These are phyloP conservation scores for Craspedostauros australis DNA, from an alignment of 108 stramenopile species.

Conservation along the genomic window DNA sequence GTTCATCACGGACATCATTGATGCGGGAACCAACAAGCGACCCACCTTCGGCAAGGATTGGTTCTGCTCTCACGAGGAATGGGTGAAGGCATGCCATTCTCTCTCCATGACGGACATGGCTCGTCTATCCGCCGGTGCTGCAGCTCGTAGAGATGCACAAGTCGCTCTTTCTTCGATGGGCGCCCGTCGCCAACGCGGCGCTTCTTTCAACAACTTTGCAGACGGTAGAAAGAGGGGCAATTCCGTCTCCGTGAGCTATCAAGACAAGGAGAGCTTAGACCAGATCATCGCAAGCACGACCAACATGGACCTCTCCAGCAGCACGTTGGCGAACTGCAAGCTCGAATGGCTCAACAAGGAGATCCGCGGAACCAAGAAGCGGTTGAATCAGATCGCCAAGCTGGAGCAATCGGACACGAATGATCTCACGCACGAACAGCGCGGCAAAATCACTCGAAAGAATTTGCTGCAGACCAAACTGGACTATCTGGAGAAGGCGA, in stretches of 20 bases:
- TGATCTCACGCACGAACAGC: constrained; percentile 26
- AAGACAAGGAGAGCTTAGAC: too few species aligned
- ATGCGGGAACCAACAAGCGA: constrained; percentile 14
- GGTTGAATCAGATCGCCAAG: constrained; percentile 34
- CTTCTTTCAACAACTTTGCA: too few species aligned
- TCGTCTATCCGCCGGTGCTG: too few species aligned
- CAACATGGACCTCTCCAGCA: constrained; percentile 32
- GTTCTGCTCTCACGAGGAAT: constrained; percentile 20
- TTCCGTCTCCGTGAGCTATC: too few species aligned
- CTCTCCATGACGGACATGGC: too few species aligned
- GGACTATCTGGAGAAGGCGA: constrained; percentile 24
- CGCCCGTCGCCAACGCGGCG: background rate
- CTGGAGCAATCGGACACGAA: constrained; percentile 12
- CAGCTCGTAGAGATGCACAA: too few species aligned
- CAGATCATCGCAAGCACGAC: constrained; percentile 18
- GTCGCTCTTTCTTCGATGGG: too few species aligned
- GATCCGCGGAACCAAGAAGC: constrained; percentile 39
- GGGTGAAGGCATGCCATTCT: constrained; percentile 13
- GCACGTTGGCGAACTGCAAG: constrained; percentile 10
- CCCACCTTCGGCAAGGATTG: constrained; percentile 16
- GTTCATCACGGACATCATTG: constrained; percentile 25
- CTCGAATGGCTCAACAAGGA: constrained; percentile 28
- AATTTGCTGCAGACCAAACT: constrained; percentile 36
- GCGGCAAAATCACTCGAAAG: constrained; percentile 39
- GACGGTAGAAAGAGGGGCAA: too few species aligned